Percentiles rank a stretch among this genome's conserved stretches.
These are phyloP conservation scores for Penicillium sp. DNA, from an alignment of 2,329 filamentous ascomycete genomes.

Conservation along the genomic window DNA sequence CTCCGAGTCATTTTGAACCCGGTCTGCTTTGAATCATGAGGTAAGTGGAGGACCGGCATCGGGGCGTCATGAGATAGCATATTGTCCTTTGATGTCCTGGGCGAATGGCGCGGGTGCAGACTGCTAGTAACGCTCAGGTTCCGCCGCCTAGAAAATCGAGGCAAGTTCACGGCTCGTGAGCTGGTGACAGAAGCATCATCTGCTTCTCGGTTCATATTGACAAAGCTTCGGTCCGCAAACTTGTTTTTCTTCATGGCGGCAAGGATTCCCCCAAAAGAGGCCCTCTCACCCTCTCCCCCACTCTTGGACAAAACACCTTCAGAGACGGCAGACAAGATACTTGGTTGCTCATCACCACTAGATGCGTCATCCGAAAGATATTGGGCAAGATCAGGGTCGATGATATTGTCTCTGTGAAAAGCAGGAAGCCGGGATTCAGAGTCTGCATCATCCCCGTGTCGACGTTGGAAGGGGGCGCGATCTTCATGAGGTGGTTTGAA, in stretches of 20 bases:
- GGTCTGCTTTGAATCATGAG: slow-evolving; percentile 34
- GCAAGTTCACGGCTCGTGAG: slow-evolving; percentile 56
- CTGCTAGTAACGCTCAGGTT: slow-evolving; percentile 82
- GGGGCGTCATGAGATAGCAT: slow-evolving; percentile 40
- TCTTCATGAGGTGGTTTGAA: slow-evolving; percentile 72
- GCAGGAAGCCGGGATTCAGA: slow-evolving; percentile 70
- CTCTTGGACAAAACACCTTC: slow-evolving; percentile 61
- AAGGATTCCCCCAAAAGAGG: slow-evolving; percentile 68
- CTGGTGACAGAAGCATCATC: slow-evolving; percentile 63
- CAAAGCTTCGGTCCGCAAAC: slow-evolving; percentile 70
- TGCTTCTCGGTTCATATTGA: slow-evolving; percentile 65
- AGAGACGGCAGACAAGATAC: slow-evolving; percentile 72
- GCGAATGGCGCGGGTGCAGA: slow-evolving; percentile 66
- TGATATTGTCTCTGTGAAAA: slow-evolving; percentile 98
- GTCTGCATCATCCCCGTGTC: slow-evolving; percentile 62
- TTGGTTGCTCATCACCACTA: slow-evolving; percentile 87
- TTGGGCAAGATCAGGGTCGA: slow-evolving; percentile 89
- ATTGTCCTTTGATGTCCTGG: slow-evolving; percentile 60
- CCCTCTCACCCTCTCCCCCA: slow-evolving; percentile 66
- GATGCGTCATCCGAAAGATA: slow-evolving; percentile 95
- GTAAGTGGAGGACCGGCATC: slow-evolving; percentile 40
- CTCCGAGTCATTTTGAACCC: slow-evolving; percentile 64
- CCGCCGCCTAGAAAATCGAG: slow-evolving; percentile 65
- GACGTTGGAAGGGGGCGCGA: slow-evolving; percentile 80
- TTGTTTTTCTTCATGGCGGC: slow-evolving; percentile 72